Percentiles rank a stretch among this genome's conserved stretches.
Conservation (phyloP, 2,329 filamentous ascomycete genomes). For the Arthroderma uncinatum region DNA sequence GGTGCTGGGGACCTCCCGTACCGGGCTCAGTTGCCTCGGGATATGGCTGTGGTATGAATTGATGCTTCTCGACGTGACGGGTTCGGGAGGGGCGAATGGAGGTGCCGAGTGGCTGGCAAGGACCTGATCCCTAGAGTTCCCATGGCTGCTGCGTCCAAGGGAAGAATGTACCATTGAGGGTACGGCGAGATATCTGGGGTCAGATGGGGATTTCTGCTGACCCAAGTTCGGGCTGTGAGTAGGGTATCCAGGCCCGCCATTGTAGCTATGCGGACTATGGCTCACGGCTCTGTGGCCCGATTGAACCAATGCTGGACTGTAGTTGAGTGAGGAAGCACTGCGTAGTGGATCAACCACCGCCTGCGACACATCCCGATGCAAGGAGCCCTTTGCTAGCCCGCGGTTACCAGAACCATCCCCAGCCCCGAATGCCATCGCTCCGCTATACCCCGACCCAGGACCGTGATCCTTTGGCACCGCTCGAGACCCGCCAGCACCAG, state of each 20-base stretch:
- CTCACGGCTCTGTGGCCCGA: background rate
- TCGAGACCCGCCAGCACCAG: slow-evolving; percentile 1
- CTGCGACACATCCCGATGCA: background rate
- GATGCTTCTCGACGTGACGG: background rate
- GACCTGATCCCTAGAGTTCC: background rate
- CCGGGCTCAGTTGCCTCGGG: slow-evolving; percentile 1
- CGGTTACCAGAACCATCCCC: slow-evolving; percentile 8
- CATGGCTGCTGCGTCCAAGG: background rate
- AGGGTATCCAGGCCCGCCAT: background rate
- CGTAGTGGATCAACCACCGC: background rate
- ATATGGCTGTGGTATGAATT: background rate
- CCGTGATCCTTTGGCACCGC: slow-evolving; percentile 6
- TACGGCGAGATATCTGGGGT: background rate
- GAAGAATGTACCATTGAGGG: background rate
- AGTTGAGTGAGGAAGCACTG: background rate
- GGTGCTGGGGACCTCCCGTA: slow-evolving; percentile 1
- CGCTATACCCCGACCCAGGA: background rate
- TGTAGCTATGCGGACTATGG: background rate
- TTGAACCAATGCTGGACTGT: background rate
- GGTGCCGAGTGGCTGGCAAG: background rate
- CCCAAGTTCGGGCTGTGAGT: background rate
- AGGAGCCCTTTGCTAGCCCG: slow-evolving; percentile 11
- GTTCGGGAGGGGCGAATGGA: background rate
- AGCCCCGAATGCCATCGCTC: slow-evolving; percentile 14
- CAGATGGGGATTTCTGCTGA: background rate